Conservation (phyloP, 2,329 filamentous ascomycete genomes). For the Zasmidium angulare region DNA sequence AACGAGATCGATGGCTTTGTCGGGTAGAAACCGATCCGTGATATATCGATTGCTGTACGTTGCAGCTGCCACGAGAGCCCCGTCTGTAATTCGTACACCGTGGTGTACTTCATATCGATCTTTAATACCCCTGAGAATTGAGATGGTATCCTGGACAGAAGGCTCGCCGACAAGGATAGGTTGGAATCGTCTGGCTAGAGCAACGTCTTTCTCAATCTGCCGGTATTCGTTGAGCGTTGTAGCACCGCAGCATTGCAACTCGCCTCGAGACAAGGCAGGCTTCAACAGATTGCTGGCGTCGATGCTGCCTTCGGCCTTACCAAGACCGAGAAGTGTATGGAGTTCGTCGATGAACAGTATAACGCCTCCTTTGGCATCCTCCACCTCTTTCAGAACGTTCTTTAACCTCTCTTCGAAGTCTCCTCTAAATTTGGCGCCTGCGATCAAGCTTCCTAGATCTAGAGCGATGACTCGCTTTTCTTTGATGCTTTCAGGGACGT, state of each 20-base stretch:
- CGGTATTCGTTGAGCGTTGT: conserved; percentile 93
- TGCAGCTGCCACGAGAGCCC: conserved; percentile 85
- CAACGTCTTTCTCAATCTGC: conserved; percentile 92
- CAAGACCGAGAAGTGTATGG: conserved; percentile 85
- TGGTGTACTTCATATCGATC: conserved; percentile 98
- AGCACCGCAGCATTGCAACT: conserved; percentile 91
- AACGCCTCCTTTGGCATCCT: conserved; percentile 82
- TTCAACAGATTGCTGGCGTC: conserved; percentile 95
- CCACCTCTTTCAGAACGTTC: conserved; percentile 84
- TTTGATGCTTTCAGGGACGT: conserved; percentile 94
- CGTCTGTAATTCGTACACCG: conserved; percentile 90
- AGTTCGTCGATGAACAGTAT: conserved; percentile 96
- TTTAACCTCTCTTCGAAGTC: conserved; percentile 96
- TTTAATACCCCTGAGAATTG: conserved; percentile 93
- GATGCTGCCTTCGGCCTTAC: conserved; percentile 93
- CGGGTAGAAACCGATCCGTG: conserved; percentile 90
- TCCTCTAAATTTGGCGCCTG: conserved; percentile 90
- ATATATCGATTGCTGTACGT: conserved; percentile 95
- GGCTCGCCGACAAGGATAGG: conserved; percentile 93
- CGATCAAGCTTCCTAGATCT: conserved; percentile 89
- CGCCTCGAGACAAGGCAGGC: conserved; percentile 86
- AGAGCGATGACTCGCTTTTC: conserved; percentile 86
- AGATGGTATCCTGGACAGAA: conserved; percentile 87
- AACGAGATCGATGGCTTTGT: conserved; percentile 96
- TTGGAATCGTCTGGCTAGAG: conserved; percentile 87